phyloP scores from a whole-genome alignment of 2,329 filamentous ascomycete genomes.

The Talaromyces sp. region DNA sequence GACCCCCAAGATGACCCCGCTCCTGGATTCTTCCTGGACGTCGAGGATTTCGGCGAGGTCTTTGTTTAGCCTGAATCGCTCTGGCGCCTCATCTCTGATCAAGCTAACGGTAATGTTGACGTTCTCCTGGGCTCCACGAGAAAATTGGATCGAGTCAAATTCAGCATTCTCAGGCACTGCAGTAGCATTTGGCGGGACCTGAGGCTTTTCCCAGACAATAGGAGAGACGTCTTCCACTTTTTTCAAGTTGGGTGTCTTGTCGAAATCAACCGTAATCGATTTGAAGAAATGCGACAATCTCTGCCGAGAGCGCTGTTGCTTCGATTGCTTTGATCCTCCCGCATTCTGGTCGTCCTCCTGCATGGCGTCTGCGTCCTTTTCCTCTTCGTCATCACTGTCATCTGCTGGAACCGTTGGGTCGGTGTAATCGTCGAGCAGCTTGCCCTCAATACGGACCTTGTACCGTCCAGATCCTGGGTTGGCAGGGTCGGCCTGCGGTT shows the following conservation, averaged over 20 bases:
- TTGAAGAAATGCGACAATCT: slow-evolving; percentile 50
- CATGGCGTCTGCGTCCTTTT: slow-evolving; percentile 49
- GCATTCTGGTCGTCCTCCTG: slow-evolving; percentile 52
- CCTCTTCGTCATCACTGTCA: slow-evolving; percentile 45
- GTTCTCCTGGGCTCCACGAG: slow-evolving; percentile 88
- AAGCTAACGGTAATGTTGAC: slow-evolving; percentile 87
- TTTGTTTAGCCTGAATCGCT: slow-evolving; percentile 75
- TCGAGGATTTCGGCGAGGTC: slow-evolving; percentile 80
- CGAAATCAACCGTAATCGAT: slow-evolving; percentile 49
- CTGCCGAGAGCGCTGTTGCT: slow-evolving; percentile 29
- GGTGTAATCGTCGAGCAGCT: slow-evolving; percentile 67
- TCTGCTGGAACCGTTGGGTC: slow-evolving; percentile 49
- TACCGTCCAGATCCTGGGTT: slow-evolving; percentile 50
- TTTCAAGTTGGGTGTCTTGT: slow-evolving; percentile 34
- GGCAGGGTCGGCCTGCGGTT: slow-evolving; percentile 34
- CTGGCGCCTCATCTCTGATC: slow-evolving; percentile 75
- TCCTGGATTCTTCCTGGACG: slow-evolving; percentile 77
- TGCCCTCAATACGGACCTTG: slow-evolving; percentile 86
- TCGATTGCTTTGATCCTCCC: slow-evolving; percentile 25
- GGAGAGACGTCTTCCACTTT: slow-evolving; percentile 40
- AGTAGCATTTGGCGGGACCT: slow-evolving; percentile 45
- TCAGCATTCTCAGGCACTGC: slow-evolving; percentile 63
- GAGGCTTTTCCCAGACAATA: slow-evolving; percentile 85
- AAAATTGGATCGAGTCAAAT: slow-evolving; percentile 89
- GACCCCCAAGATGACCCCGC: slow-evolving; percentile 82